These are phyloP conservation scores for Coemansia sp. DNA, from an alignment of 192 early-diverging fungal species.

Conservation along the genomic window DNA sequence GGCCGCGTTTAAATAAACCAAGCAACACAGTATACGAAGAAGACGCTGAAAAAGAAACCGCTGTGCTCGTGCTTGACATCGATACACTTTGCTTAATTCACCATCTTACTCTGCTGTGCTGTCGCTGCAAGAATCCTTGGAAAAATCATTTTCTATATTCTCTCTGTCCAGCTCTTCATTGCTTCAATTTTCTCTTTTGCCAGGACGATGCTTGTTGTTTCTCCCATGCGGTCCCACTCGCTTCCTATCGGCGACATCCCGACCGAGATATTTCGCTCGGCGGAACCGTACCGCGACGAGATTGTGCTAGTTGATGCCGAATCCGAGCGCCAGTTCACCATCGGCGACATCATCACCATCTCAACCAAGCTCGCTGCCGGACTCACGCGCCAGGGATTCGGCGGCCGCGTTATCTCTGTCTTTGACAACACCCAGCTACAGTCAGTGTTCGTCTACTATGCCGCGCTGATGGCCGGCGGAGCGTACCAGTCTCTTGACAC, in stretches of 20 bases:
- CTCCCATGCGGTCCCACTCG: conserved; percentile 34
- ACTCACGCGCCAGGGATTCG: conserved; percentile 20
- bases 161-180: too few relatives aligned
- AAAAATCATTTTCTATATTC: too few relatives aligned
- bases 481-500: conserved; percentile 49
- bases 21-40: too few relatives aligned
- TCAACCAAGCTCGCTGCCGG: conserved; percentile 42
- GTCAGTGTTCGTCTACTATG: conserved; percentile 49
- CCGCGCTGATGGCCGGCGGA: conserved; percentile 46
- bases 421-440: conserved; percentile 40
- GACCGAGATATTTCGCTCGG: conserved; percentile 42
- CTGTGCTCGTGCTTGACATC: too few relatives aligned
- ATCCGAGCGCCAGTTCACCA: conserved; percentile 37
- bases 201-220: conserved; percentile 40
- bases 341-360: conserved; percentile 36
- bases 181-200: neutral
- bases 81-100: too few relatives aligned
- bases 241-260: conserved; percentile 49
- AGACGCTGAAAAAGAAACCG: too few relatives aligned
- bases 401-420: conserved; percentile 34
- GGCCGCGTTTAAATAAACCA: too few relatives aligned
- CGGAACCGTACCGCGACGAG: conserved; percentile 29
- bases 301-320: conserved; percentile 42
- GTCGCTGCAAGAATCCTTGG: too few relatives aligned
- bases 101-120: too few relatives aligned